Base-by-base conservation (phyloP, 1,284 basidiomycete genomes). In the Xerocomus cyaneibrunnescens region DNA sequence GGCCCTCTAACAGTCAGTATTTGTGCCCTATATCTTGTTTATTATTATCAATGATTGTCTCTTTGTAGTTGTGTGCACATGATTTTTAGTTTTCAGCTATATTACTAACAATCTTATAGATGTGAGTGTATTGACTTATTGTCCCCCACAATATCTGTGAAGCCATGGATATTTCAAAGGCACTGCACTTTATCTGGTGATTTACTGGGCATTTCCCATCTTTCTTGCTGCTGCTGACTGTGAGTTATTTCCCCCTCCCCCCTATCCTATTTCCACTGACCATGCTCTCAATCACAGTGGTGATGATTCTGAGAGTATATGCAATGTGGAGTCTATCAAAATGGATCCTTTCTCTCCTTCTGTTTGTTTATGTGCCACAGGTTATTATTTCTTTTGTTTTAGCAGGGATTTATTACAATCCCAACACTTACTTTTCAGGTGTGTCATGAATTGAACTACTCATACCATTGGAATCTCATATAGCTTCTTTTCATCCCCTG, bases 241-340 rank as follows among this genome's bases (percentile, higher is more conserved):
- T 49, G 6, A 35, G 49, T 23, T 19, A 13, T 2, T 19, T 30
- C 7, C 9, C 5, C 6, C 6, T 17, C 7, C 9, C 5, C 6
- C 6, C 14, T 3, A 4, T n/a, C 23, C 5, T 4, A 39, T 23
- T 28, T 21, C 19, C 6, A 1, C 8, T 50, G 13, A 28, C 3
- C 16, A 22, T 13, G 5, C 8, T 14, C 23, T 32, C 3, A 25
- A 16, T 22, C 7, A 7, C 13, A 50, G 48, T 44, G 19, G 42
- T 45, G 14, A 50, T 50, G 48, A 50, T 50, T 23, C 17, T 45
- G 7, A 17, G 36, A 5, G 42, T 50, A 2, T 50, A 50, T 46
- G 48, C 48, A 39, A 45, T 50, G 36, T 50, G 48, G 42, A 16
- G 14, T 19, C 22, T 23, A 39, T 34, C 35, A 14, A 46, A 25